These are phyloP conservation scores for Neurospora sp. DNA, from an alignment of 495 filamentous ascomycete species.

Conservation along the genomic window DNA sequence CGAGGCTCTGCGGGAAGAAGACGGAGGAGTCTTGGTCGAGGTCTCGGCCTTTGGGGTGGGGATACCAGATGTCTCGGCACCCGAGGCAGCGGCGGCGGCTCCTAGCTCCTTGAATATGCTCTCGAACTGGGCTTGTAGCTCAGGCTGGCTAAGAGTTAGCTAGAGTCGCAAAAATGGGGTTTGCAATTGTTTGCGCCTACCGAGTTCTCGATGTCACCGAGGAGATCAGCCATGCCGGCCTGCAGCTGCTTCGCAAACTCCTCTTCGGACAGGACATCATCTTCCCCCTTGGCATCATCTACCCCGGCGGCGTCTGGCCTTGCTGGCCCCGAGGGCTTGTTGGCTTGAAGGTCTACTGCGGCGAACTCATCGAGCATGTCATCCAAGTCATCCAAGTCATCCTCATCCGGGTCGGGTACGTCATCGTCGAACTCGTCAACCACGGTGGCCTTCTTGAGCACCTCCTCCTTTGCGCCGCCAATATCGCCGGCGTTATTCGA, in stretches of 20 bases:
- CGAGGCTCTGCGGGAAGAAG: neutral
- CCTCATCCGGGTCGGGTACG: constrained; percentile 69
- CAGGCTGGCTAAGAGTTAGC: constrained; percentile 37
- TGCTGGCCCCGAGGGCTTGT: constrained; percentile 36
- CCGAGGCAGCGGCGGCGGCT: constrained; percentile 29
- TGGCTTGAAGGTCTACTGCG: constrained; percentile 39
- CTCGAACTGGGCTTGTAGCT: constrained; percentile 81
- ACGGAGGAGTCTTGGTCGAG: neutral
- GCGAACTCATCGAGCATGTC: constrained; percentile 91
- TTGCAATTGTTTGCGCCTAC: constrained; percentile 19
- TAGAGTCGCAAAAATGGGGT: neutral
- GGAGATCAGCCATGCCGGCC: constrained; percentile 73
- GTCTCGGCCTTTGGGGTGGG: constrained; percentile 1
- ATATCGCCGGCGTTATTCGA: constrained; percentile 8
- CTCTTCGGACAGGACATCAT: constrained; percentile 45
- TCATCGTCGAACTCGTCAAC: constrained; percentile 24
- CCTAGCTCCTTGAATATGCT: constrained; percentile 72
- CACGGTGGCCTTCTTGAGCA: constrained; percentile 10
- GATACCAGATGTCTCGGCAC: constrained; percentile 7
- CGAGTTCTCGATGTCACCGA: constrained; percentile 58
- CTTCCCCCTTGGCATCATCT: constrained; percentile 8
- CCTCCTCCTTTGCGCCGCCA: constrained; percentile 6
- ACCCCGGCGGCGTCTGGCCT: constrained; percentile 19
- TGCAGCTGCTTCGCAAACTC: constrained; percentile 79
- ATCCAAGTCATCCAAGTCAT: constrained; percentile 87